These are phyloP conservation scores for Kazachstania taianensis DNA, from an alignment of 805 yeast genomes.

Conservation along the genomic window DNA sequence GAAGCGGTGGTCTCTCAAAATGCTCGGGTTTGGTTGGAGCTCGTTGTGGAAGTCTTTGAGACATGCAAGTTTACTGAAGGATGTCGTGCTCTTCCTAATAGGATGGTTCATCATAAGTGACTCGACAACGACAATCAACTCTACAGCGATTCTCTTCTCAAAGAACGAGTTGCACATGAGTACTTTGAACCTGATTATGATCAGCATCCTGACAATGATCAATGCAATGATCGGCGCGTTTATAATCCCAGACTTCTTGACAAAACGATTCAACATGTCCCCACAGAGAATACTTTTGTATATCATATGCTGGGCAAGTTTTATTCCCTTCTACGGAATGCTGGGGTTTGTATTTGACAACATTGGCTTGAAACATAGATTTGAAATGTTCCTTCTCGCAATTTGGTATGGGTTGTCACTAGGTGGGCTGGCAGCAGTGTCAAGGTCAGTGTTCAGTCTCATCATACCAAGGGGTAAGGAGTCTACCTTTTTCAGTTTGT, in stretches of 20 bases:
- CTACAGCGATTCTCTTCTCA: conserved; percentile 70
- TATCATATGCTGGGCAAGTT: conserved; percentile 48
- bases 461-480: conserved; percentile 70
- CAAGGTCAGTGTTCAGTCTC: conserved; percentile 57
- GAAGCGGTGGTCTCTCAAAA: neutral
- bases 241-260: conserved; percentile 38
- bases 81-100: conserved; percentile 52
- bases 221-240: conserved; percentile 63
- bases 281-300: conserved; percentile 42
- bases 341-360: conserved; percentile 47
- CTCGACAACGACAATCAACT: conserved; percentile 66
- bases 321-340: conserved; percentile 65
- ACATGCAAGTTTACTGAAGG: conserved; percentile 50
- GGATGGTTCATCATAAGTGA: conserved; percentile 77
- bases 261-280: conserved; percentile 30
- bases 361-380: conserved; percentile 51
- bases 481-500: conserved; percentile 64
- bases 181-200: conserved; percentile 51
- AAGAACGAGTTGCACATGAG: conserved; percentile 60
- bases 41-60: conserved; percentile 46
- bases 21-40: conserved; percentile 48
- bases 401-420: conserved; percentile 67
- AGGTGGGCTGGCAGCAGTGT: conserved; percentile 63
- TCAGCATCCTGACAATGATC: conserved; percentile 56
- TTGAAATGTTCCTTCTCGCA: conserved; percentile 61